Percentiles rank a stretch among this genome's conserved stretches.
Conservation (phyloP, 768 basidiomycete species). For the Psilocybe cyanescens region DNA sequence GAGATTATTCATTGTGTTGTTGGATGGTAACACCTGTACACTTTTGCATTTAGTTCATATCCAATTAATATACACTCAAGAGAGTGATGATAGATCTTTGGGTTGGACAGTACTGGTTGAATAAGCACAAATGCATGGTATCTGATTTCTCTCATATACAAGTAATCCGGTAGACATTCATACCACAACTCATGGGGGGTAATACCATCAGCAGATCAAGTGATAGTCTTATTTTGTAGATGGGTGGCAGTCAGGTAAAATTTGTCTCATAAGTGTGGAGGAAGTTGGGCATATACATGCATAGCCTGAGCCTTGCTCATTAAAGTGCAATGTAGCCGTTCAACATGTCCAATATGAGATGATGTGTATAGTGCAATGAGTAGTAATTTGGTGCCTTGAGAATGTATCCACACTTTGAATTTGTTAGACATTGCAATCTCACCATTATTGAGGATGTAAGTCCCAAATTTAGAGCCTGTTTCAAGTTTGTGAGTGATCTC, state of each 20-base stretch:
- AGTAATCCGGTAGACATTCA: constrained; percentile 23
- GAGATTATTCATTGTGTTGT: constrained; percentile 6
- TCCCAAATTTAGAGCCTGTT: constrained; percentile 19
- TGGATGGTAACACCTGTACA: constrained; percentile 18
- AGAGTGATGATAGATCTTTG: constrained; percentile 26
- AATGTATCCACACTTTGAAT: constrained; percentile 21
- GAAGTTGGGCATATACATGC: constrained; percentile 26
- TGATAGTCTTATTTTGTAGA: constrained; percentile 19
- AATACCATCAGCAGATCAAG: constrained; percentile 6
- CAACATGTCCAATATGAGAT: constrained; percentile 37
- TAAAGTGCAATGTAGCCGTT: constrained; percentile 38
- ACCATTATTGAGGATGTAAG: constrained; percentile 22
- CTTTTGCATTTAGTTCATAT: constrained; percentile 19
- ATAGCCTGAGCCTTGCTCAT: constrained; percentile 33
- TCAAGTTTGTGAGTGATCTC: constrained; percentile 22
- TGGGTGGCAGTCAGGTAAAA: constrained; percentile 33
- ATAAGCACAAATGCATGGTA: constrained; percentile 21
- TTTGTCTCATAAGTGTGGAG: constrained; percentile 35
- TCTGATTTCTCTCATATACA: constrained; percentile 32
- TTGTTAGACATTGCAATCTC: constrained; percentile 22
- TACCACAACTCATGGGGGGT: constrained; percentile 24
- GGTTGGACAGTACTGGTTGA: constrained; percentile 22
- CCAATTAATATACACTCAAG: constrained; percentile 26
- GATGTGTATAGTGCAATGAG: constrained; percentile 37
- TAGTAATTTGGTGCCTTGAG: constrained; percentile 15